phyloP scores from a whole-genome alignment of 164 flowering plant genomes.

The Amborella trichopoda region DNA sequence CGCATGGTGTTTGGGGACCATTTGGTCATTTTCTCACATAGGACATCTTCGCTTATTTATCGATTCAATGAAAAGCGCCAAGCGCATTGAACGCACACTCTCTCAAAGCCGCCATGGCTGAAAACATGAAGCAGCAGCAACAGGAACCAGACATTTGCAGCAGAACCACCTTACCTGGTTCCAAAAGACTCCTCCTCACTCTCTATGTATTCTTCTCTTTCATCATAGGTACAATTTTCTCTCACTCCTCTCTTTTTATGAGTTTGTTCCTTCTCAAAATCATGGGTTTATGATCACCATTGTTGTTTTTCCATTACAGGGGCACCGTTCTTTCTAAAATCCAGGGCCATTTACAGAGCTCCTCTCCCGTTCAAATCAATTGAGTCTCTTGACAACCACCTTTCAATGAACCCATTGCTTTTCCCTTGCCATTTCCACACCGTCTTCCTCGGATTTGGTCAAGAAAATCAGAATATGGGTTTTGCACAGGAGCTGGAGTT shows the following conservation, averaged over 20 bases:
- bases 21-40: too few relatives aligned
- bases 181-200: conserved; percentile 62
- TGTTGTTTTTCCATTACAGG: conserved; percentile 24
- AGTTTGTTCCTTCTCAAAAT: not conserved
- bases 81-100: too few relatives aligned
- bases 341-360: conserved; percentile 80
- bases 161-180: too few relatives aligned
- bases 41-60: too few relatives aligned
- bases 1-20: too few relatives aligned
- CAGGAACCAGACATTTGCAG: too few relatives aligned
- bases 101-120: too few relatives aligned
- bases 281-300: not conserved
- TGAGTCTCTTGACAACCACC: conserved; percentile 31
- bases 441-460: conserved; percentile 37
- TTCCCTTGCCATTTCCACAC: conserved; percentile 71
- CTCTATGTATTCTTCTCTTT: conserved; percentile 64
- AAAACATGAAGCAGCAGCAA: too few relatives aligned
- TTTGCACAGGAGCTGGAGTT: conserved; percentile 22
- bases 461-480: conserved; percentile 1
- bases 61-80: too few relatives aligned
- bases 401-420: conserved; percentile 30
- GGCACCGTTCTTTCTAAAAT: conserved; percentile 59
- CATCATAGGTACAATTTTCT: conserved; percentile 35
- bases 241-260: conserved; percentile 5
- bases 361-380: conserved; percentile 74